phyloP scores from a whole-genome alignment of 495 filamentous ascomycete genomes.

The Corynascus novoguineensis region DNA sequence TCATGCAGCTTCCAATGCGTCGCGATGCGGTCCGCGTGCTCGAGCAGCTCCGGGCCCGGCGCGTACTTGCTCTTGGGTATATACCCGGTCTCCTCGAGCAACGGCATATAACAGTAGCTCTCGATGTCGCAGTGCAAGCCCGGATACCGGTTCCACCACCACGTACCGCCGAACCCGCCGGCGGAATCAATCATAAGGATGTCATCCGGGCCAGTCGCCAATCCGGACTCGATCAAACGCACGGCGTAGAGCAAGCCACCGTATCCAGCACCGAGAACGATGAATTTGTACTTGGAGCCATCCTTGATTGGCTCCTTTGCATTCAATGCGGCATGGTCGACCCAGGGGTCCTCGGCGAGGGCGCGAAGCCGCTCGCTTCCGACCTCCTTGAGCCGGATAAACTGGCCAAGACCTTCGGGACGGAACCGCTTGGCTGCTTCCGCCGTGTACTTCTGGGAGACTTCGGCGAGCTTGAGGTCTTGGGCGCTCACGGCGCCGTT shows the following conservation, averaged over 20 bases:
- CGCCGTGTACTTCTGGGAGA: constrained; percentile 38
- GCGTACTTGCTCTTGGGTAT: constrained; percentile 46
- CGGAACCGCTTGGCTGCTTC: constrained; percentile 48
- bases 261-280: constrained; percentile 49
- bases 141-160: constrained; percentile 55
- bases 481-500: constrained; percentile 16
- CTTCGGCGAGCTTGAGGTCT: constrained; percentile 23
- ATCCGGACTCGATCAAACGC: constrained; percentile 45
- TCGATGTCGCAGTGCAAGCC: constrained; percentile 50
- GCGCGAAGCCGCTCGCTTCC: constrained; percentile 29
- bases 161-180: constrained; percentile 50
- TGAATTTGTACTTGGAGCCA: constrained; percentile 37
- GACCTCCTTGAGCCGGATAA: constrained; percentile 32
- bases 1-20: constrained; percentile 42
- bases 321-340: constrained; percentile 38
- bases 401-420: constrained; percentile 38
- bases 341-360: constrained; percentile 43
- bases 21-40: constrained; percentile 39
- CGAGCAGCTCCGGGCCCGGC: constrained; percentile 41
- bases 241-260: constrained; percentile 47
- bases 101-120: constrained; percentile 49
- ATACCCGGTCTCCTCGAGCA: constrained; percentile 57
- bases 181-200: constrained; percentile 47
- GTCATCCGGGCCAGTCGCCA: constrained; percentile 34
- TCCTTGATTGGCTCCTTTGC: constrained; percentile 22